phyloP scores from a whole-genome alignment of 345 rosid genomes.

The Melaleuca alternifolia region DNA sequence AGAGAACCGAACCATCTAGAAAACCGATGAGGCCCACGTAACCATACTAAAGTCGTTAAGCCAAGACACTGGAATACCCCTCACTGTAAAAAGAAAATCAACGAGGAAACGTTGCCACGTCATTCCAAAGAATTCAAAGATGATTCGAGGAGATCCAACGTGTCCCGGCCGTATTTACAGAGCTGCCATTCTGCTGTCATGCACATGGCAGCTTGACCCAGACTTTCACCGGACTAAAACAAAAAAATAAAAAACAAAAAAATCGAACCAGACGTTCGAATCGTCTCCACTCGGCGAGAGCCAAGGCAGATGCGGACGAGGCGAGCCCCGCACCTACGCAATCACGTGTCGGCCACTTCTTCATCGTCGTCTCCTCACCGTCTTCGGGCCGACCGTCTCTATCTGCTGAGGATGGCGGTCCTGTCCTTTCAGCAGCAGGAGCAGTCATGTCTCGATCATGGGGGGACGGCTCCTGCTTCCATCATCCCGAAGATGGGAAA shows the following conservation, averaged over 20 bases:
- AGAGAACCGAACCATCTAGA: too few species aligned
- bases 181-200: neutral
- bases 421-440: neutral
- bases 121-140: neutral
- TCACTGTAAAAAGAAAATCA: neutral
- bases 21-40: too few species aligned
- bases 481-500: too few species aligned
- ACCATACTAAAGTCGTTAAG: too few species aligned
- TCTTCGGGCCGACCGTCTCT: neutral
- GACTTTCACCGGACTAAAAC: neutral
- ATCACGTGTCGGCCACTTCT: neutral
- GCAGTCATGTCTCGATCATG: neutral
- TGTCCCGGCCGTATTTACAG: neutral
- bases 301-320: neutral
- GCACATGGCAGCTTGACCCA: neutral
- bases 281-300: neutral
- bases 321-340: neutral
- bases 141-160: too few species aligned
- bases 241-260: too few species aligned
- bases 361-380: neutral
- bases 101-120: neutral
- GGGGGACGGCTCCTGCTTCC: too few species aligned
- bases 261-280: too few species aligned
- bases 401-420: neutral
- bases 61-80: neutral